Evolutionary conservation across 257 asterid genomes (phyloP).

Genomic region (Gentiana macrophylla): DNA sequence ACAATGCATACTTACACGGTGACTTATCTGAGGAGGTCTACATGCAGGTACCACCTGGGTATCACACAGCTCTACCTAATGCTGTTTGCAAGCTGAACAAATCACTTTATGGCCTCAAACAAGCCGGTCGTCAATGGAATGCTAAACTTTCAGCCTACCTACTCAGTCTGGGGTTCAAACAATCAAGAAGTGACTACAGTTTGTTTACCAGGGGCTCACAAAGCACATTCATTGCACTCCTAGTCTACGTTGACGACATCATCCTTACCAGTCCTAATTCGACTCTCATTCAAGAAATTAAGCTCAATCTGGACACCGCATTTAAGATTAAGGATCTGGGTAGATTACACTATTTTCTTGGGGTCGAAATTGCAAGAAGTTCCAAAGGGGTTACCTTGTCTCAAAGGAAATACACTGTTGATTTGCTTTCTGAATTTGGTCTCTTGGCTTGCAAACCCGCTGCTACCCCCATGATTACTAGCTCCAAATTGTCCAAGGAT

Average conservation of each 20-base stretch:
- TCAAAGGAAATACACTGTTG: slow-evolving; percentile 4
- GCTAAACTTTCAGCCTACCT: not conserved
- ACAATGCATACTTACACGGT: too few species aligned
- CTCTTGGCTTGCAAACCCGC: slow-evolving; percentile 1
- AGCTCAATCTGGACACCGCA: not conserved
- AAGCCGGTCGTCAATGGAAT: slow-evolving; percentile 8
- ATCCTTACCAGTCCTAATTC: not conserved
- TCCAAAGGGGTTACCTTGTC: not conserved
- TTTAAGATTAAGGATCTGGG: slow-evolving; percentile 7
- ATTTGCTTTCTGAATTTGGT: slow-evolving; percentile 3
- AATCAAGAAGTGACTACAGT: slow-evolving; percentile 1
- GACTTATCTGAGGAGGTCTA: too few species aligned
- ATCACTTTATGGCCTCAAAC: too few species aligned
- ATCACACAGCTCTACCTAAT: too few species aligned
- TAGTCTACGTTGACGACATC: slow-evolving; percentile 9
- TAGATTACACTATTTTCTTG: not conserved
- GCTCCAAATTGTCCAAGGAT: not conserved
- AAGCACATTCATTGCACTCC: not conserved
- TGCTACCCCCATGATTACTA: not conserved
- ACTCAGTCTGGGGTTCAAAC: not conserved
- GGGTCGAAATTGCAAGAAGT: slow-evolving; percentile 5
- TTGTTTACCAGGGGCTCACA: not conserved
- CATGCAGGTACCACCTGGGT: too few species aligned
- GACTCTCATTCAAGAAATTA: not conserved
- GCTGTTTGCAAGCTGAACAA: too few species aligned